Evolutionary conservation across 192 early-diverging fungal genomes (phyloP).

Genomic region (Entomortierella beljakovae): DNA sequence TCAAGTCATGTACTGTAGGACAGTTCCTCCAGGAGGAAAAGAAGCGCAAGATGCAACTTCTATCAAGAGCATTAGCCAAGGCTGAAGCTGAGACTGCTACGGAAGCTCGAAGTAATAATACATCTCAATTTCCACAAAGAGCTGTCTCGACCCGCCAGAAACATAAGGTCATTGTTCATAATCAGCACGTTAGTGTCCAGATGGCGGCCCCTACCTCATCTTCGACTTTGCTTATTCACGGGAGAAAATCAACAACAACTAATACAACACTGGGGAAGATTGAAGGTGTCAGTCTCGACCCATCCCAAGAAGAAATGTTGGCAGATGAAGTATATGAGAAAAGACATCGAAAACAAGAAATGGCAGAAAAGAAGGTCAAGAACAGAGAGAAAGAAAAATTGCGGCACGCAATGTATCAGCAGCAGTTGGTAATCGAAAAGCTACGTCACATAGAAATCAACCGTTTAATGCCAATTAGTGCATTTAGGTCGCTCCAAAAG

Average conservation of each 20-base stretch:
- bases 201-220: constrained; percentile 28
- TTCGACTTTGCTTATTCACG: neutral
- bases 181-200: constrained; percentile 40
- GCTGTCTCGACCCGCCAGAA: constrained; percentile 43
- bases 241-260: constrained; percentile 27
- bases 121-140: constrained; percentile 9
- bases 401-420: constrained; percentile 65
- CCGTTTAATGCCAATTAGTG: constrained; percentile 55
- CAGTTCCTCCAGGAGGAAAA: constrained; percentile 52
- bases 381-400: constrained; percentile 68
- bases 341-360: constrained; percentile 64
- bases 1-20: constrained; percentile 31
- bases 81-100: constrained; percentile 41
- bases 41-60: constrained; percentile 35
- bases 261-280: constrained; percentile 32
- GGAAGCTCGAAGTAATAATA: constrained; percentile 2
- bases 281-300: constrained; percentile 6
- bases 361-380: constrained; percentile 66
- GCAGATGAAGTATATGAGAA: constrained; percentile 60
- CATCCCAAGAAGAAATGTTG: constrained; percentile 30
- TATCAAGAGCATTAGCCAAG: constrained; percentile 46
- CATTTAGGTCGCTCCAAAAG: constrained; percentile 52
- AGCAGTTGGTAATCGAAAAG: constrained; percentile 61
- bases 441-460: constrained; percentile 62
- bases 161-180: constrained; percentile 36